Percentiles rank a stretch among this genome's conserved stretches.
phyloP scores from a whole-genome alignment of 2,329 filamentous ascomycete genomes.

The Cladorrhinum sp. region DNA sequence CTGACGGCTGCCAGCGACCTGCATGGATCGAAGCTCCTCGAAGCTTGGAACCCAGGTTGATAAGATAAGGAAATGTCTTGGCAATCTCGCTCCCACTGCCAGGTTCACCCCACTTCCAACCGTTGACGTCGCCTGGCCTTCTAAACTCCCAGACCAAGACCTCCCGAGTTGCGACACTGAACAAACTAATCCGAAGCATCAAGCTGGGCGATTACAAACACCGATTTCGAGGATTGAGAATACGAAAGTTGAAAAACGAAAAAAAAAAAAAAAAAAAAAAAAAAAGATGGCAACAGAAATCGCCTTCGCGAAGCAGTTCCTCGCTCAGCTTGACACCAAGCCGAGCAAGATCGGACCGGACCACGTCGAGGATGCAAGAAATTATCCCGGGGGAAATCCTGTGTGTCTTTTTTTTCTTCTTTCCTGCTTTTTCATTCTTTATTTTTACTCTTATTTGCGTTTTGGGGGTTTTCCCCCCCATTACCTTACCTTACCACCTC shows the following conservation, averaged over 20 bases:
- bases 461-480: no score
- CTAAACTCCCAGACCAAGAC: no score
- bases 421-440: background rate
- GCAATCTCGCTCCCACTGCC: background rate
- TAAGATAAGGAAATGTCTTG: constrained; percentile 1
- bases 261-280: constrained; percentile 22
- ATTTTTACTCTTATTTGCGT: background rate
- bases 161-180: background rate
- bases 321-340: constrained; percentile 73
- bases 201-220: background rate
- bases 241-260: constrained; percentile 8
- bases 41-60: background rate
- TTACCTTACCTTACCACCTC: no score
- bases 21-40: background rate
- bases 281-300: constrained; percentile 78
- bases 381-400: constrained; percentile 70
- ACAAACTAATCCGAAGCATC: background rate
- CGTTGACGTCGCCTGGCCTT: background rate
- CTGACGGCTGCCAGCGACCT: background rate
- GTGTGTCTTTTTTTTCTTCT: constrained; percentile 48
- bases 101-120: background rate
- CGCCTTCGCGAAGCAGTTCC: constrained; percentile 78
- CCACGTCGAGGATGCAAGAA: constrained; percentile 82
- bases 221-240: no score
- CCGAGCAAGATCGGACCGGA: constrained; percentile 81